A percentile compares a stretch with the other conserved stretches of the same genome.
These are phyloP conservation scores for Biscutella auriculata DNA, from an alignment of 441 rosid genomes.

Conservation along the genomic window DNA sequence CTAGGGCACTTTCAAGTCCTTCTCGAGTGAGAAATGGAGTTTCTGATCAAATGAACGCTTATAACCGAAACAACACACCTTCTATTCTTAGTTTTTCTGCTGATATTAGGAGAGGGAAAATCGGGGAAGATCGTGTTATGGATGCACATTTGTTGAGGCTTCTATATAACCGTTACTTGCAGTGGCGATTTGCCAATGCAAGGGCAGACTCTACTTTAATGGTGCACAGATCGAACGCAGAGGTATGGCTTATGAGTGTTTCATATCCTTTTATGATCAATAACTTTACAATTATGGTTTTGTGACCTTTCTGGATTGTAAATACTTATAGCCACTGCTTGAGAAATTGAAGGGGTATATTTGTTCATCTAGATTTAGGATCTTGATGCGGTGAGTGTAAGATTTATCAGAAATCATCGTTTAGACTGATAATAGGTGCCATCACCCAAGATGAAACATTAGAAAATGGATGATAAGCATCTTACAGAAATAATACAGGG, in stretches of 20 bases:
- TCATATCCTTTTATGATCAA: too few relatives aligned
- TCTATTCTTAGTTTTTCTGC: constrained; percentile 61
- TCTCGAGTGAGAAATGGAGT: constrained; percentile 37
- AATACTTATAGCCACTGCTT: constrained; percentile 1
- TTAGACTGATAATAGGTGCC: too few relatives aligned
- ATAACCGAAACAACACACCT: constrained; percentile 35
- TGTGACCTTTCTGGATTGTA: neutral
- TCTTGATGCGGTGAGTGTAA: too few relatives aligned
- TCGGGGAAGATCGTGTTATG: constrained; percentile 45
- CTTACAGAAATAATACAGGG: too few relatives aligned
- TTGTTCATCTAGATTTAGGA: too few relatives aligned
- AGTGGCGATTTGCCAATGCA: constrained; percentile 63
- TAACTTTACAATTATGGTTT: too few relatives aligned
- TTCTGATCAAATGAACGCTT: constrained; percentile 28
- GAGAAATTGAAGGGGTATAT: too few relatives aligned
- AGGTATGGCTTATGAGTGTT: too few relatives aligned
- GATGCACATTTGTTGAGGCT: constrained; percentile 65
- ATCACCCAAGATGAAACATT: too few relatives aligned
- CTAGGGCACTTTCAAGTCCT: constrained; percentile 49
- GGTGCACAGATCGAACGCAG: constrained; percentile 41
- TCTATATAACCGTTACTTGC: constrained; percentile 47
- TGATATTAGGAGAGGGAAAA: constrained; percentile 56
- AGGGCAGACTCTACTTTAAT: constrained; percentile 46
- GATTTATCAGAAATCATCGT: too few relatives aligned
- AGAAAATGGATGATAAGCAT: too few relatives aligned